Percentiles rank a stretch among this genome's conserved stretches.
Conservation (phyloP, 805 yeast species). For the Metschnikowia dekortorum region DNA sequence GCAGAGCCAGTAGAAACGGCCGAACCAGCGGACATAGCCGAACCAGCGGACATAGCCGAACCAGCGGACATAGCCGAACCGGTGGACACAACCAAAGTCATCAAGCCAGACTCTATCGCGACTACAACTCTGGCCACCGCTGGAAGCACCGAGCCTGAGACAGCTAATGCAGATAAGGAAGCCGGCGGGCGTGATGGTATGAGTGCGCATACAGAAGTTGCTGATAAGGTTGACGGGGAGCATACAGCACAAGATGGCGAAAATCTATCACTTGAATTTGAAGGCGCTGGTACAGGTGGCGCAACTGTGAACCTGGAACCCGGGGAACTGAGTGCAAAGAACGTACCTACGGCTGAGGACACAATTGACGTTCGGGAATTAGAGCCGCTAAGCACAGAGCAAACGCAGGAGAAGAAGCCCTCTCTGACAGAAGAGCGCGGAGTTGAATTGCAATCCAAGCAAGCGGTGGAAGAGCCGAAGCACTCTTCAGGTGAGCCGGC, state of each 20-base stretch:
- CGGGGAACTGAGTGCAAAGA: not conserved
- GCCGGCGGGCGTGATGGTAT: not conserved
- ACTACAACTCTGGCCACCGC: too few relatives aligned
- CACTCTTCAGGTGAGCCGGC: conserved; percentile 9
- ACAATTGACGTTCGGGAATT: not conserved
- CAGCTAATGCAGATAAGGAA: not conserved
- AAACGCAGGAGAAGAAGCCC: conserved; percentile 1
- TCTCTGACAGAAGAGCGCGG: not conserved
- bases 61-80: too few relatives aligned
- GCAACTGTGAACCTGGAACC: not conserved
- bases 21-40: too few relatives aligned
- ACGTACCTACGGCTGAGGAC: too few relatives aligned
- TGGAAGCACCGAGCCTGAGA: not conserved
- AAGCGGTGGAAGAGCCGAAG: not conserved
- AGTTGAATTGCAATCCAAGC: not conserved
- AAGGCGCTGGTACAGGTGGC: not conserved
- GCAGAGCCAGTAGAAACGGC: too few relatives aligned
- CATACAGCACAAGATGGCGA: not conserved
- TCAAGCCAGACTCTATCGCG: too few relatives aligned
- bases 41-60: too few relatives aligned
- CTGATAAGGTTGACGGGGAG: not conserved
- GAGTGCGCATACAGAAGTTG: not conserved
- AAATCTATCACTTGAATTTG: not conserved
- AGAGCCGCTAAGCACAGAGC: conserved; percentile 2
- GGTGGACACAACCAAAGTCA: too few relatives aligned